Evolutionary conservation across 768 basidiomycete species (phyloP).

Genomic region (Dioszegia hungarica): DNA sequence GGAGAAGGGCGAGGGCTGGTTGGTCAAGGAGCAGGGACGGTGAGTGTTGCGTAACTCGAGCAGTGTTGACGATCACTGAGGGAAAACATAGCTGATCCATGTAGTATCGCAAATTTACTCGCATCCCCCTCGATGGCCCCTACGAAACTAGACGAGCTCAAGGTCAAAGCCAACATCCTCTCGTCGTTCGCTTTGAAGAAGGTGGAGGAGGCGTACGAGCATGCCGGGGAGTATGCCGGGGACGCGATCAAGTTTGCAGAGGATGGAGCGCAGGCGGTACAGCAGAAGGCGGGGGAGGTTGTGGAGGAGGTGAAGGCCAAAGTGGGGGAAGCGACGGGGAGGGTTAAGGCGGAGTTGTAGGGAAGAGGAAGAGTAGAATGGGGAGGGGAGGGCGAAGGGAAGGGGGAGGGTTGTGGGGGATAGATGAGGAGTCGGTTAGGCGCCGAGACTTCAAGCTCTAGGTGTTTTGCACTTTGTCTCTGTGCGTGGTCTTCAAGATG

Average conservation of each 20-base stretch:
- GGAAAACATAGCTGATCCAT: neutral
- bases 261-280: conserved; percentile 27
- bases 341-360: conserved; percentile 16
- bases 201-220: conserved; percentile 29
- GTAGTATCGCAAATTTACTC: conserved; percentile 69
- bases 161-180: conserved; percentile 79
- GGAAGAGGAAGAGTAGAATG: neutral
- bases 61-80: conserved; percentile 6
- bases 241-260: conserved; percentile 50
- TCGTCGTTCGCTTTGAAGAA: conserved; percentile 39
- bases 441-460: too few relatives aligned
- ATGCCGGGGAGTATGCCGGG: conserved; percentile 22
- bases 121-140: conserved; percentile 70
- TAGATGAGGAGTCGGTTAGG: too few relatives aligned
- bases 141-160: conserved; percentile 84
- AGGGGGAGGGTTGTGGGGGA: too few relatives aligned
- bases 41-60: too few relatives aligned
- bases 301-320: conserved; percentile 27
- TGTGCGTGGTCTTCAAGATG: too few relatives aligned
- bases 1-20: conserved; percentile 65
- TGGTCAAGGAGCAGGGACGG: conserved; percentile 82
- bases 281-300: conserved; percentile 22
- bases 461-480: too few relatives aligned
- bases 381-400: neutral
- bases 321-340: conserved; percentile 1